Percentiles rank a stretch among this genome's conserved stretches.
Conservation (phyloP, 1,284 basidiomycete species). For the Cryptococcus sp. region DNA sequence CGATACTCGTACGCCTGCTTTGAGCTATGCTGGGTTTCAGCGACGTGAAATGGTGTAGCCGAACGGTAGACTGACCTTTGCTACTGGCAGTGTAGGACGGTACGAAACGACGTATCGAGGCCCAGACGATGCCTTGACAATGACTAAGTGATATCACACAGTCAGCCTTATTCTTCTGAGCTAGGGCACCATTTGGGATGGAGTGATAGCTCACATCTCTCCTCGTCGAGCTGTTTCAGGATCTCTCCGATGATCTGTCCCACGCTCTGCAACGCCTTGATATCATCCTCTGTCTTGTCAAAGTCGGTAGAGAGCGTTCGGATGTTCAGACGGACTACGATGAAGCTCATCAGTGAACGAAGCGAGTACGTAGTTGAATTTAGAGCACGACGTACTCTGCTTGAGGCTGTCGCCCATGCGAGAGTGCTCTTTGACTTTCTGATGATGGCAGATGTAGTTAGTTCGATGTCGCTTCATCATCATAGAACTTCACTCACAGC, state of each 20-base stretch:
- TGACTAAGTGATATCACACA: slow-evolving; percentile 63
- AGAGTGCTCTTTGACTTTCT: slow-evolving; percentile 92
- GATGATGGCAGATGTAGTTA: slow-evolving; percentile 17
- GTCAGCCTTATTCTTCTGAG: neutral
- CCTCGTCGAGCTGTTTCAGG: slow-evolving; percentile 97
- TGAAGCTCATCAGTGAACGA: neutral
- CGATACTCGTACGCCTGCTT: slow-evolving; percentile 91
- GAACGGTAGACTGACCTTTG: slow-evolving; percentile 59
- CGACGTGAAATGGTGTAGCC: no score
- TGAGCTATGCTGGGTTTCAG: slow-evolving; percentile 60
- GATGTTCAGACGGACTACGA: slow-evolving; percentile 56
- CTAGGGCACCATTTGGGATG: neutral
- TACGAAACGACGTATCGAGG: slow-evolving; percentile 99
- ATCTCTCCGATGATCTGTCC: slow-evolving; percentile 99
- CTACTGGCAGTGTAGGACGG: slow-evolving; percentile 84
- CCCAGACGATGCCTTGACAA: slow-evolving; percentile 97
- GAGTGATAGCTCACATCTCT: slow-evolving; percentile 72
- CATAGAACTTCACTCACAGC: slow-evolving; percentile 33
- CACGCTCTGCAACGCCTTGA: slow-evolving; percentile 97
- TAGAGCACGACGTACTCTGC: slow-evolving; percentile 63
- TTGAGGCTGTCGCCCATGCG: slow-evolving; percentile 78
- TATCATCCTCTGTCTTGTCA: slow-evolving; percentile 97
- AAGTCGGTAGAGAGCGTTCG: slow-evolving; percentile 87
- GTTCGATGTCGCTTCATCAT: slow-evolving; percentile 4
- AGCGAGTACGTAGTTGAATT: neutral